Evolutionary conservation across 495 filamentous ascomycete species (phyloP), one percentile per base, ranked within the genome.

Genomic region (Penicillium antarcticum): DNA sequence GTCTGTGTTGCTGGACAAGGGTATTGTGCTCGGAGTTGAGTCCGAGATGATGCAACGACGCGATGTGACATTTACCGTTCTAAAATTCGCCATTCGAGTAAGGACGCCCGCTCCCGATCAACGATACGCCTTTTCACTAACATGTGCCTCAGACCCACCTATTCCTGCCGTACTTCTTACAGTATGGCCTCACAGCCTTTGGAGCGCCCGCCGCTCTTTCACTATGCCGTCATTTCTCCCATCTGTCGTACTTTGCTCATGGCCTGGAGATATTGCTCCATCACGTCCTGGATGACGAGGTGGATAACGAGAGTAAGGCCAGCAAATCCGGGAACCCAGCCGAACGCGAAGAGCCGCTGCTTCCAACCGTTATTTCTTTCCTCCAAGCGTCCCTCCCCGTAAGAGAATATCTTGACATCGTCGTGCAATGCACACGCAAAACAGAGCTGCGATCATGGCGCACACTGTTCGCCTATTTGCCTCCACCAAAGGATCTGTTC

Each of bases 341-440:
- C 3, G 42, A 39, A 44, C 66, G 64, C 36, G 65, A 62, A 36
- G 76, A 81, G 14, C 90, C 92, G 4, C 78, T 96, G 8, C 78
- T 99, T 5, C 94, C 95, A 1, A 85, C 81, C 19, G 89, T 96
- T 7, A 83, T 97, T 17, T 87, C 87, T 0, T 94, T 97, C 52
- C 80, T 99, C 3, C 73, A 78, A 45, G 91, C 91, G 1, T 89
- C 88, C 0, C 95, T 97, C 54, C 85, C 87, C 23, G 76, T 89
- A 42, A 63, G 59, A 10, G 67, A 69, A 11, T 97, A 96, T 52
- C 83, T 97, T 26, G 94, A 97, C 63, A 91, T 96, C 48, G 84
- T 99, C 5, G 91, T 99, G 1, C 92, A 96, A 72, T 99, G 95
- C 68, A 96, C 94, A 0, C 86, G 95, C 17, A 97, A 99, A 70